Percentiles rank a stretch among this genome's conserved stretches.
phyloP scores from a whole-genome alignment of 1,284 basidiomycete genomes.

The Ceratobasidium sp. region DNA sequence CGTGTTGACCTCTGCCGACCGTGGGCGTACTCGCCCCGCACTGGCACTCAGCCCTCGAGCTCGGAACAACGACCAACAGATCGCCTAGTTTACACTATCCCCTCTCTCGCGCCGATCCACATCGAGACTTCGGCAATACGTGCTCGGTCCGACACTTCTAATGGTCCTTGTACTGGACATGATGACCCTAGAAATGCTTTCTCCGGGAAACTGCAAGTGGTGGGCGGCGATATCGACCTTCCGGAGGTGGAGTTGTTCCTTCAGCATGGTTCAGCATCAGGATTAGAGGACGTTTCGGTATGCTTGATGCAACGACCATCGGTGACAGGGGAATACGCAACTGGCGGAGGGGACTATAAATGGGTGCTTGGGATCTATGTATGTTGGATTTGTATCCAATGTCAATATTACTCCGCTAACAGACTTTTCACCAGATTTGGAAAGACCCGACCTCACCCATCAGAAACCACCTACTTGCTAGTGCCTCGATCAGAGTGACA shows the following conservation, averaged over 20 bases:
- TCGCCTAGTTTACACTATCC: not conserved
- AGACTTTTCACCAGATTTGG: not conserved
- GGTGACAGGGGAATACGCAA: not conserved
- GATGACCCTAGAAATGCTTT: not conserved
- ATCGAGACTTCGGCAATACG: slow-evolving; percentile 12
- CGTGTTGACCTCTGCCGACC: slow-evolving; percentile 15
- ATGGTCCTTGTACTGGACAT: not conserved
- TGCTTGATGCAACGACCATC: not conserved
- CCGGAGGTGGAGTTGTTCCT: not conserved
- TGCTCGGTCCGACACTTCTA: no score
- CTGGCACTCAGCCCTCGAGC: not conserved
- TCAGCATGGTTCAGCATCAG: not conserved
- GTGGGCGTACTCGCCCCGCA: slow-evolving; percentile 15
- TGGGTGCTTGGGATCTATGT: slow-evolving; percentile 18
- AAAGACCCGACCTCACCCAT: not conserved
- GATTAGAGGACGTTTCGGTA: not conserved
- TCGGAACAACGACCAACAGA: not conserved
- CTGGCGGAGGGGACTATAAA: no score
- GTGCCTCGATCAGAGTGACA: not conserved
- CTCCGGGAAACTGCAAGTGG: not conserved
- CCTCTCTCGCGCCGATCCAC: not conserved
- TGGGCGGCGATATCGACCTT: not conserved
- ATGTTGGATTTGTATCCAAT: not conserved
- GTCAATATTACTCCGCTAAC: not conserved
- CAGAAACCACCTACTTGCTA: not conserved